phyloP scores from a whole-genome alignment of 2,329 filamentous ascomycete genomes.

The Alternaria hordeiaustralica region DNA sequence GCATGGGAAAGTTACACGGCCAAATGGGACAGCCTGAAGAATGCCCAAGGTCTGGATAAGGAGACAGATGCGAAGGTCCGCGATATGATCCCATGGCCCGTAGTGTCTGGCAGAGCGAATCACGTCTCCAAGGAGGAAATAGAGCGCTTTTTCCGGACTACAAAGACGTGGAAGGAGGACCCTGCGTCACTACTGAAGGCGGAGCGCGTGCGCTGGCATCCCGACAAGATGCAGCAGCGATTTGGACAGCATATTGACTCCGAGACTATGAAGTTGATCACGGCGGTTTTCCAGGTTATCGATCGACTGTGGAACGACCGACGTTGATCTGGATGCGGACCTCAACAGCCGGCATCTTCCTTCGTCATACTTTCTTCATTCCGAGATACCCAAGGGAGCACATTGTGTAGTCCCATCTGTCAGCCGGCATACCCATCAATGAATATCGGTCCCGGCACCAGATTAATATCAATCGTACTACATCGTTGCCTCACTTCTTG shows the following conservation, averaged over 20 bases:
- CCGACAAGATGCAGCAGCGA: constrained; percentile 94
- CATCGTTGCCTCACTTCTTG: background rate
- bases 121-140: constrained; percentile 68
- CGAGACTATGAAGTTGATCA: constrained; percentile 77
- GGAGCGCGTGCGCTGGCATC: constrained; percentile 94
- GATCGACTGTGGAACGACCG: constrained; percentile 78
- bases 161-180: constrained; percentile 50
- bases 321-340: constrained; percentile 7
- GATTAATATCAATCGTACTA: constrained; percentile 4
- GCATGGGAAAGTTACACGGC: constrained; percentile 70
- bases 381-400: background rate
- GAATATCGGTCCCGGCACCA: background rate
- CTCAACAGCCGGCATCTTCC: background rate
- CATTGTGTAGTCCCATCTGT: background rate
- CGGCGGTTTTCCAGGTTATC: constrained; percentile 88
- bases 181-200: constrained; percentile 69
- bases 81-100: constrained; percentile 73
- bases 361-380: background rate
- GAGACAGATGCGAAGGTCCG: constrained; percentile 27
- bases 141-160: constrained; percentile 71
- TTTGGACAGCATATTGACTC: constrained; percentile 75
- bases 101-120: constrained; percentile 63
- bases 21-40: constrained; percentile 66
- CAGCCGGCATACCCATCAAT: background rate
- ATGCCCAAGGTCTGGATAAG: constrained; percentile 15